These are phyloP conservation scores for Macrophomina tecta DNA, from an alignment of 2,329 filamentous ascomycete species.

Conservation along the genomic window DNA sequence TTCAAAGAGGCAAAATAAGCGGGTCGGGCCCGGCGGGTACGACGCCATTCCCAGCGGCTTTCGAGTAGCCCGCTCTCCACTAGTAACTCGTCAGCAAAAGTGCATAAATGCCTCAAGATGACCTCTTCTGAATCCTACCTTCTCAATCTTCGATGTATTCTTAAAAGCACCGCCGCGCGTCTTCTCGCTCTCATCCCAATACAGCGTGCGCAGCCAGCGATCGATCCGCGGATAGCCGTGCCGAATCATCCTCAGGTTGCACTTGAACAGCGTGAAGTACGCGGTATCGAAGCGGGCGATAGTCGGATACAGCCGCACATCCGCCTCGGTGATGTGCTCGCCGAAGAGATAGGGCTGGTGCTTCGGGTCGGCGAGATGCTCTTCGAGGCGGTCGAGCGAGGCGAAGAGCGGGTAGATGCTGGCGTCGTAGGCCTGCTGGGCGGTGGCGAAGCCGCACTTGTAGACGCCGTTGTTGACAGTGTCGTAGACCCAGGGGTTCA, in stretches of 20 bases:
- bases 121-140: constrained; percentile 32
- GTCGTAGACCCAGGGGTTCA: constrained; percentile 81
- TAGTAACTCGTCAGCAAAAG: constrained; percentile 18
- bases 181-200: constrained; percentile 44
- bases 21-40: constrained; percentile 35
- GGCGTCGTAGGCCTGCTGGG: constrained; percentile 80
- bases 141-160: constrained; percentile 37
- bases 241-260: constrained; percentile 67
- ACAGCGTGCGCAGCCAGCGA: constrained; percentile 54
- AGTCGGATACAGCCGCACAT: constrained; percentile 68
- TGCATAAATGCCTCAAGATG: neutral
- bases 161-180: constrained; percentile 39
- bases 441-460: constrained; percentile 78
- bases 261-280: constrained; percentile 80
- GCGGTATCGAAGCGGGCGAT: constrained; percentile 57
- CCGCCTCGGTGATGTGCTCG: constrained; percentile 76
- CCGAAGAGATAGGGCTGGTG: constrained; percentile 74
- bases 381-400: constrained; percentile 77
- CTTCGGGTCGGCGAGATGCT: constrained; percentile 63
- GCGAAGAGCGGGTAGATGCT: constrained; percentile 75
- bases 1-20: constrained; percentile 30
- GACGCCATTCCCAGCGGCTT: constrained; percentile 35
- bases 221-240: constrained; percentile 62
- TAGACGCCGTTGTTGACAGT: constrained; percentile 61
- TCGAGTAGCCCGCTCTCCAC: constrained; percentile 41